Base-by-base conservation (phyloP, 2,329 filamentous ascomycete species). In the Venturia oleaginea region DNA sequence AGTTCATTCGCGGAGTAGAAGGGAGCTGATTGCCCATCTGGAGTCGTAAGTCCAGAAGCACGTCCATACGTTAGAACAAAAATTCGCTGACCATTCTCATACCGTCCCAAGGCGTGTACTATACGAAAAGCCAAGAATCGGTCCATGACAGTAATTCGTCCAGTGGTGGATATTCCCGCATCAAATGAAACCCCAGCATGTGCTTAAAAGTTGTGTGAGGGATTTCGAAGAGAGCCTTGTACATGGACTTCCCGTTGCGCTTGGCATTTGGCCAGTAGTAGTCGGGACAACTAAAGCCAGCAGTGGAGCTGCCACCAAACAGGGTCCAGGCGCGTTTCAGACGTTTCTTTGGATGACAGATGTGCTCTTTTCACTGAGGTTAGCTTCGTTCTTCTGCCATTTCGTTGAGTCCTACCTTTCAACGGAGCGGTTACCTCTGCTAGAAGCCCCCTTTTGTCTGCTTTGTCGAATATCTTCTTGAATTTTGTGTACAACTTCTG, bases 91-190 rank as follows among this genome's bases (percentile, higher is more conserved):
- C 54, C 54, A 17, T 57, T 57, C 7, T 57, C 54, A 10, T 32
- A n/a, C 13, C 54, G 27, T 30, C 24, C 24, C 3, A 57, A 13
- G 15, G 54, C 54, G 32, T 57, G 54, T 27, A 57, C 24, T 17
- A 57, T 57, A 22, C 27, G 32, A 57, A 57, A 7, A 57, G 54
- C 19, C 13, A 37, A 17, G 54, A 57, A 13, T 32, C 19, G 4
- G 54, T 57, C 54, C 54, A 57, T 19, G 54, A 57, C 27, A 57
- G 24, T 17, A 32, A 57, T 17, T 57, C 54, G 19, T 57, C 54
- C 15, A 32, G 22, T 7, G 15, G 13, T 17, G 24, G 54, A n/a
- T 57, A 17, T 10, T 30, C 27, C 54, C 54, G 32, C 24, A 32
- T 30, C 24, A 57, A 13, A 30, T 57, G 54, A 30, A 24, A 3